Conservation (phyloP, 345 rosid genomes). For the Eucalyptus polybractea region DNA sequence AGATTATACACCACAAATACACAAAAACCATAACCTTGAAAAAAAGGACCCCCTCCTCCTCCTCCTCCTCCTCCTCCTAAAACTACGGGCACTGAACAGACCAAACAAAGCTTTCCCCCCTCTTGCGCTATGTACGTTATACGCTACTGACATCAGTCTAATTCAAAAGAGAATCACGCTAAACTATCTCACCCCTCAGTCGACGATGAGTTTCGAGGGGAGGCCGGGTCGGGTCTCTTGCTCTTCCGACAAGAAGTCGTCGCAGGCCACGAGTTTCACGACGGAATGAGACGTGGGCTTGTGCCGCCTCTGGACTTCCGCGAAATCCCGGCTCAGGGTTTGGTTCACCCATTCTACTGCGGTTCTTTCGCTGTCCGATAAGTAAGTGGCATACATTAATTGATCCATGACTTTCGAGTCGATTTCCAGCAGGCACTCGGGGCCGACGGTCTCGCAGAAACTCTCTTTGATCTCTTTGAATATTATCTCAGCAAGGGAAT, state of each 20-base stretch:
- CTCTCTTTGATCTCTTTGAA: slow-evolving; percentile 7
- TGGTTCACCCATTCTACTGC: slow-evolving; percentile 32
- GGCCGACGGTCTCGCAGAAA: slow-evolving; percentile 15
- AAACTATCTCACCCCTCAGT: background rate
- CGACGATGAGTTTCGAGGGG: slow-evolving; percentile 13
- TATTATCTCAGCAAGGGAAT: slow-evolving; percentile 29
- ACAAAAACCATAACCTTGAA: background rate
- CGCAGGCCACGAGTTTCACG: slow-evolving; percentile 23
- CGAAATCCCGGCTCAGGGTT: slow-evolving; percentile 27
- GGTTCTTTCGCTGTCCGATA: slow-evolving; percentile 13
- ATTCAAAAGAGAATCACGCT: background rate
- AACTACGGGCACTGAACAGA: background rate
- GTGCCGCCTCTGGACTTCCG: slow-evolving; percentile 20
- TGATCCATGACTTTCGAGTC: slow-evolving; percentile 46
- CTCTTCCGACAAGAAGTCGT: background rate
- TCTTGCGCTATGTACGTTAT: background rate
- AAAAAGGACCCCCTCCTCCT: background rate
- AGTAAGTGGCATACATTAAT: slow-evolving; percentile 29
- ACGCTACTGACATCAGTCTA: background rate
- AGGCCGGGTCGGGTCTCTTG: slow-evolving; percentile 1
- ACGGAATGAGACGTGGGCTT: slow-evolving; percentile 14
- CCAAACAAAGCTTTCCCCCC: background rate
- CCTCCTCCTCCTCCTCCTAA: background rate
- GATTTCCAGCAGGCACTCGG: slow-evolving; percentile 24
- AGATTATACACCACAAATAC: background rate